These are phyloP conservation scores for Colletotrichum tropicicola DNA, from an alignment of 2,329 filamentous ascomycete species.

Conservation along the genomic window DNA sequence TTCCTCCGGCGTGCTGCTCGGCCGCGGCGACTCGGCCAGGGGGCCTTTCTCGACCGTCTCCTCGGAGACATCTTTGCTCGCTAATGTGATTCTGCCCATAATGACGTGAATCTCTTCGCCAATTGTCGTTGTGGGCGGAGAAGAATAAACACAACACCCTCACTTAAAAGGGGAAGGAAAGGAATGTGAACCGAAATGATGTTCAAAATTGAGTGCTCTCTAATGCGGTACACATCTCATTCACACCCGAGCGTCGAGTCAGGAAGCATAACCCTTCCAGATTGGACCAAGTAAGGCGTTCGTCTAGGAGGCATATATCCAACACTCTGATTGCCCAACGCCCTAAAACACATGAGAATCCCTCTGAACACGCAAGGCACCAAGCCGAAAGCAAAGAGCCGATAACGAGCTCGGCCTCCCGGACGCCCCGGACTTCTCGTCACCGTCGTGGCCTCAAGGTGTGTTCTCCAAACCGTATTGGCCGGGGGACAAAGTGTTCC, in stretches of 20 bases:
- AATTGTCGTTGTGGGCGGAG: no score
- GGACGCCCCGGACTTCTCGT: not conserved
- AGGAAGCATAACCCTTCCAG: not conserved
- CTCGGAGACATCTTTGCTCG: constrained; percentile 4
- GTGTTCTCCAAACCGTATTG: not conserved
- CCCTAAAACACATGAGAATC: not conserved
- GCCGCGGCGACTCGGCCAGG: not conserved
- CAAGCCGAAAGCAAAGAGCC: not conserved
- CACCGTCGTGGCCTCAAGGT: no score
- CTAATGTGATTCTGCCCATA: not conserved
- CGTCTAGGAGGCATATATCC: not conserved
- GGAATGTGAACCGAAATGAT: no score
- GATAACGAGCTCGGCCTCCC: not conserved
- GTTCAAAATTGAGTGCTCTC: not conserved
- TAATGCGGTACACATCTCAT: not conserved
- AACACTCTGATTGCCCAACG: not conserved
- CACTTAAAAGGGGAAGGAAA: no score
- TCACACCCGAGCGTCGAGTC: not conserved
- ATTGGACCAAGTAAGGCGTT: not conserved
- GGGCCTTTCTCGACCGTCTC: constrained; percentile 7
- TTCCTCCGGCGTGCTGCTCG: not conserved
- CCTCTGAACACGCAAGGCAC: not conserved
- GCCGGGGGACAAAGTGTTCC: not conserved
- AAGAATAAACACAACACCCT: no score
- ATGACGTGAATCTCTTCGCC: no score